A percentile compares a stretch with the other conserved stretches of the same genome.
These are phyloP conservation scores for Pseudogymnoascus verrucosus DNA, from an alignment of 2,329 filamentous ascomycete genomes.

Conservation along the genomic window DNA sequence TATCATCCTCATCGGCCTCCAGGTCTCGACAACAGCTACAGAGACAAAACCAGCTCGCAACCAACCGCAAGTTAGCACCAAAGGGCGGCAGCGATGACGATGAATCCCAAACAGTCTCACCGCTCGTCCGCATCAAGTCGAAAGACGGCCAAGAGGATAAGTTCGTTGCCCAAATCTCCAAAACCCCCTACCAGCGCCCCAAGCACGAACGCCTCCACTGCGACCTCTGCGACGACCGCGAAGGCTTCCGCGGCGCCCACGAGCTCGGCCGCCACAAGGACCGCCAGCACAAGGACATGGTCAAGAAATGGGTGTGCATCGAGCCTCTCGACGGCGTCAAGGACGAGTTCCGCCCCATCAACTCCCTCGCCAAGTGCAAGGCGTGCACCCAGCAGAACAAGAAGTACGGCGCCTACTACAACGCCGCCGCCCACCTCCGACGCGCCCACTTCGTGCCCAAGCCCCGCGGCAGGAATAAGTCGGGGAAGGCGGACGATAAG, in stretches of 20 bases:
- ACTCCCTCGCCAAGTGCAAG: slow-evolving; percentile 72
- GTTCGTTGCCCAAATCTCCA: slow-evolving; percentile 23
- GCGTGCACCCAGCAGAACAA: slow-evolving; percentile 75
- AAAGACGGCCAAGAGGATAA: slow-evolving; percentile 27
- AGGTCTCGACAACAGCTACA: slow-evolving; percentile 27
- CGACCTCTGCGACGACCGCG: slow-evolving; percentile 68
- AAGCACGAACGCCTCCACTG: slow-evolving; percentile 59
- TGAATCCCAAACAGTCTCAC: not conserved
- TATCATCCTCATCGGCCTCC: slow-evolving; percentile 23
- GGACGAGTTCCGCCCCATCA: slow-evolving; percentile 44
- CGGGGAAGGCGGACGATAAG: slow-evolving; percentile 23
- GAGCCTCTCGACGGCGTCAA: slow-evolving; percentile 40
- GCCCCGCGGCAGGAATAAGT: slow-evolving; percentile 35
- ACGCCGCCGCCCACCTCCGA: slow-evolving; percentile 82
- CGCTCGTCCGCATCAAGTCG: slow-evolving; percentile 19
- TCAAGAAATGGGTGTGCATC: slow-evolving; percentile 52
- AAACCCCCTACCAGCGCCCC: slow-evolving; percentile 28
- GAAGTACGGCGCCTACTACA: slow-evolving; percentile 86
- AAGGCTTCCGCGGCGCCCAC: slow-evolving; percentile 86
- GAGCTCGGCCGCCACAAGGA: slow-evolving; percentile 65
- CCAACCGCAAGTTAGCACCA: slow-evolving; percentile 24
- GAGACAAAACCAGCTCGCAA: slow-evolving; percentile 23
- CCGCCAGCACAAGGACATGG: slow-evolving; percentile 52
- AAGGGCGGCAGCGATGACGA: slow-evolving; percentile 25
- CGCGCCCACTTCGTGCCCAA: slow-evolving; percentile 78